Conservation (phyloP, 2,329 filamentous ascomycete species). For the Ceratocystis huliohia region DNA sequence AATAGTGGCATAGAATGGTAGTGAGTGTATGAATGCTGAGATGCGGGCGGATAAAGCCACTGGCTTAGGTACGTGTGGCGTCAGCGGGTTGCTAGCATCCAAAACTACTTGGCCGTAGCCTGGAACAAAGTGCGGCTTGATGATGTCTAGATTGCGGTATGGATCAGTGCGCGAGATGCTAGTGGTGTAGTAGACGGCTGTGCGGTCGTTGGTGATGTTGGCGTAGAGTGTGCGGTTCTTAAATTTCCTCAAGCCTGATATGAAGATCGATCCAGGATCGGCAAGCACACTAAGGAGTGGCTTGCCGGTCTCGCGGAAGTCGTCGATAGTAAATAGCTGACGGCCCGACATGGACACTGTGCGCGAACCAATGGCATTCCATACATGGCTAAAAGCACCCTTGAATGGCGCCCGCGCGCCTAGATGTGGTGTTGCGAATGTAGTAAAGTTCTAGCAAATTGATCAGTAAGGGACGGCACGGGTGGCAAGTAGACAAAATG, state of each 20-base stretch:
- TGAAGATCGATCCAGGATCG: constrained; percentile 75
- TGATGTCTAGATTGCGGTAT: constrained; percentile 47
- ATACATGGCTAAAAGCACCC: constrained; percentile 54
- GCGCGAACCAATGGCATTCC: constrained; percentile 72
- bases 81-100: constrained; percentile 51
- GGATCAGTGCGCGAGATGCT: constrained; percentile 66
- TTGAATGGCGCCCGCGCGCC: constrained; percentile 59
- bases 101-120: constrained; percentile 67
- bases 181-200: constrained; percentile 72
- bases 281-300: constrained; percentile 71
- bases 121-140: constrained; percentile 47
- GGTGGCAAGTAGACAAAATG: background rate
- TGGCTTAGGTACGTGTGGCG: constrained; percentile 23
- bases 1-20: constrained; percentile 54
- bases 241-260: constrained; percentile 64
- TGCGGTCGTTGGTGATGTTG: constrained; percentile 78
- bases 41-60: constrained; percentile 27
- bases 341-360: constrained; percentile 67
- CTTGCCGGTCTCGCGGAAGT: constrained; percentile 68
- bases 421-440: constrained; percentile 75
- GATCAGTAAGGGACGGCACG: background rate
- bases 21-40: constrained; percentile 29
- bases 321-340: constrained; percentile 78
- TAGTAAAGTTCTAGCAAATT: constrained; percentile 67
- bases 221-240: constrained; percentile 65